These are phyloP conservation scores for Caloboletus firmus DNA, from an alignment of 1,284 basidiomycete species.

Conservation along the genomic window DNA sequence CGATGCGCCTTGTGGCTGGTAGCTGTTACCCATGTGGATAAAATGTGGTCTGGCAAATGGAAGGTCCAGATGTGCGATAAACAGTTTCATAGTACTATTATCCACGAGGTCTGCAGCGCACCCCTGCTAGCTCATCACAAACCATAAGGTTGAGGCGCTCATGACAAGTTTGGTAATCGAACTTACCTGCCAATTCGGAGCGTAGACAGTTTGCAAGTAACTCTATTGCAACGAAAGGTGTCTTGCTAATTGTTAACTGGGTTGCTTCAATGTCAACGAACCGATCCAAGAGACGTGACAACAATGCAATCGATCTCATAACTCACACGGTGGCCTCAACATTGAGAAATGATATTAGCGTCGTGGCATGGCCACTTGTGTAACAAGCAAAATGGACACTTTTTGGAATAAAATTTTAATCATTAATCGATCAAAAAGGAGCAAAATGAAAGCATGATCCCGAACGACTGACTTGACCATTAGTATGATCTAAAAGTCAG, in stretches of 20 bases:
- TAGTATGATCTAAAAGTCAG: too few relatives aligned
- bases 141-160: background rate
- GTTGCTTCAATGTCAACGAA: background rate
- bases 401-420: too few relatives aligned
- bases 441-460: too few relatives aligned
- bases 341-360: too few relatives aligned
- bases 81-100: constrained; percentile 1
- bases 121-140: background rate
- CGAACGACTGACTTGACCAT: too few relatives aligned
- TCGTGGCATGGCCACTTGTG: too few relatives aligned
- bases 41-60: background rate
- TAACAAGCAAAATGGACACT: too few relatives aligned
- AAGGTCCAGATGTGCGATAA: constrained; percentile 1
- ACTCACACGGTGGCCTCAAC: background rate
- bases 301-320: background rate
- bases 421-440: too few relatives aligned
- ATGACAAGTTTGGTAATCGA: background rate
- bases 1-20: background rate
- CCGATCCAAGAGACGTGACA: background rate
- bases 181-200: background rate
- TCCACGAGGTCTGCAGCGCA: constrained; percentile 6
- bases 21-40: background rate
- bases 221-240: background rate
- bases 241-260: background rate
- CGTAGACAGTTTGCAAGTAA: background rate